These are phyloP conservation scores for Nidula microcarpa DNA, from an alignment of 768 basidiomycete species.

Conservation along the genomic window DNA sequence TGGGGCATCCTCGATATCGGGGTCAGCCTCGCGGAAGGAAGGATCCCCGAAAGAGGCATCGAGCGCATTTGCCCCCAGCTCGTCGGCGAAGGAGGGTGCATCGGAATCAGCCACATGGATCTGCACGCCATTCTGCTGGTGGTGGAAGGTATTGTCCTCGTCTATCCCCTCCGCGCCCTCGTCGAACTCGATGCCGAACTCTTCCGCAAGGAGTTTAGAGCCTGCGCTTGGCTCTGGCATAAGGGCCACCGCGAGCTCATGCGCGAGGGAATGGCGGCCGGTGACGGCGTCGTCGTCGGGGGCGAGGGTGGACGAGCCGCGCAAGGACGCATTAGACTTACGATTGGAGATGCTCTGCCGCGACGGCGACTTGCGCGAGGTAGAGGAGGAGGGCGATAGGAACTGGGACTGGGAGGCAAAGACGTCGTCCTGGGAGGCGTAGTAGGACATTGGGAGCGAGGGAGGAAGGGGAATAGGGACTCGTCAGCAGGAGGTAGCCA, in stretches of 20 bases:
- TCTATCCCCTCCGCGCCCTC: conserved; percentile 84
- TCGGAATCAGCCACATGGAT: conserved; percentile 24
- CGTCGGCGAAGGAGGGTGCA: conserved; percentile 39
- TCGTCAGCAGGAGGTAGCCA: too few relatives aligned
- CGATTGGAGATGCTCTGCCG: conserved; percentile 32
- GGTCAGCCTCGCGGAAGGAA: conserved; percentile 22
- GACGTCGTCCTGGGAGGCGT: conserved; percentile 25
- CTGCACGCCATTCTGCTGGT: conserved; percentile 23
- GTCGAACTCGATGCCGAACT: conserved; percentile 88
- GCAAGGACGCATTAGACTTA: conserved; percentile 50
- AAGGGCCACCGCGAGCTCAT: conserved; percentile 82
- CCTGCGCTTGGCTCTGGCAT: conserved; percentile 83
- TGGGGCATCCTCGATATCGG: conserved; percentile 22
- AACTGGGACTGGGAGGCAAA: conserved; percentile 24
- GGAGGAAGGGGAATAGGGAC: neutral
- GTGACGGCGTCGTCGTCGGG: conserved; percentile 35
- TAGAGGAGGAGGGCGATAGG: conserved; percentile 20
- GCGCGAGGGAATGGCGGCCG: conserved; percentile 71
- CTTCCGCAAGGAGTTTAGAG: conserved; percentile 78
- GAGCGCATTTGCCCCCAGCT: conserved; percentile 20
- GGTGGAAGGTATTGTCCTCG: conserved; percentile 25
- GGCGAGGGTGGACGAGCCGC: conserved; percentile 35
- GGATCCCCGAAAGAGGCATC: conserved; percentile 16
- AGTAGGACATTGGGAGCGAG: conserved; percentile 22
- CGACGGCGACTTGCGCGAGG: conserved; percentile 30